phyloP scores from a whole-genome alignment of 2,329 filamentous ascomycete species.

The Trichoderma harzianum region DNA sequence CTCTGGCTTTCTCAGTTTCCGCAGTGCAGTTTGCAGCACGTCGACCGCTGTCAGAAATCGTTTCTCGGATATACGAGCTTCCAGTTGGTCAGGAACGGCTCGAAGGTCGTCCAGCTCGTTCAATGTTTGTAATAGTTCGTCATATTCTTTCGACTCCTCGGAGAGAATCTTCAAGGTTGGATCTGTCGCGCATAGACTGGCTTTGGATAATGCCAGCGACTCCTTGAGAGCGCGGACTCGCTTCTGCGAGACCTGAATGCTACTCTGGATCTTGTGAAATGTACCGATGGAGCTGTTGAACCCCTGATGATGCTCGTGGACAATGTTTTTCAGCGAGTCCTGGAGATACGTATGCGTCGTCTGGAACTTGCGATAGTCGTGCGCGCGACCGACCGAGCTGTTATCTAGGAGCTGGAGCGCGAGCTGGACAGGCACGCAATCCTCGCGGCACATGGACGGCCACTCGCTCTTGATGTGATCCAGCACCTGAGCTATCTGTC shows the following conservation, averaged over 20 bases:
- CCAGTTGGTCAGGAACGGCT: conserved; percentile 83
- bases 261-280: conserved; percentile 96
- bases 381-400: conserved; percentile 87
- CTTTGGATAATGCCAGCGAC: conserved; percentile 76
- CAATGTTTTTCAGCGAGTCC: conserved; percentile 85
- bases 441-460: conserved; percentile 84
- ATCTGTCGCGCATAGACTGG: conserved; percentile 77
- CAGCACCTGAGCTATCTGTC: conserved; percentile 62
- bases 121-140: conserved; percentile 80
- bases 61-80: conserved; percentile 94
- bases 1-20: conserved; percentile 80
- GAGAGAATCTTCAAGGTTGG: conserved; percentile 90
- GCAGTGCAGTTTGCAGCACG: conserved; percentile 80
- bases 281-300: conserved; percentile 99
- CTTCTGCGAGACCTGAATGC: conserved; percentile 83
- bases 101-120: conserved; percentile 84
- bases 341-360: conserved; percentile 86
- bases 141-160: conserved; percentile 82
- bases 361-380: conserved; percentile 82
- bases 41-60: conserved; percentile 91
- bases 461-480: conserved; percentile 84
- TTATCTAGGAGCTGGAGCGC: conserved; percentile 92
- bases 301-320: conserved; percentile 97
- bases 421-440: conserved; percentile 89
- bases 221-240: conserved; percentile 79